Evolutionary conservation across 495 filamentous ascomycete species (phyloP).

Genomic region (Corynascus novoguineensis): DNA sequence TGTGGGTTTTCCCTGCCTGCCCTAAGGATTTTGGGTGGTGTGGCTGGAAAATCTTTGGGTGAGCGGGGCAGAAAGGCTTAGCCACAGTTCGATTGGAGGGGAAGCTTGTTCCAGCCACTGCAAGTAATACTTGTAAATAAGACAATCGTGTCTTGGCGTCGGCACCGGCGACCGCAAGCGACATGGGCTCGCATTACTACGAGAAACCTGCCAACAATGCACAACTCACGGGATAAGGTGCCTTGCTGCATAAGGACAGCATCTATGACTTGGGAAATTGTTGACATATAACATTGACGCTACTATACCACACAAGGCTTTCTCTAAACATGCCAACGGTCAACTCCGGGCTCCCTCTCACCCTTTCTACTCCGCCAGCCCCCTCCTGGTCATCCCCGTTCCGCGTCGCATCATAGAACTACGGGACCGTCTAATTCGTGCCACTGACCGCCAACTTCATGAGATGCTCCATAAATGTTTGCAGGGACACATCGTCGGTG

Average conservation of each 20-base stretch:
- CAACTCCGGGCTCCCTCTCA: neutral
- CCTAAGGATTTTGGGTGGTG: slow-evolving; percentile 31
- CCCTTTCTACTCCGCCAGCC: neutral
- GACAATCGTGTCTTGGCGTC: neutral
- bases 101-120: slow-evolving; percentile 14
- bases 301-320: slow-evolving; percentile 19
- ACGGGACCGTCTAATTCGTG: slow-evolving; percentile 43
- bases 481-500: slow-evolving; percentile 96
- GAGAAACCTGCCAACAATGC: too few relatives aligned
- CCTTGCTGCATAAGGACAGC: neutral
- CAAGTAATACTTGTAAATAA: too few relatives aligned
- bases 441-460: slow-evolving; percentile 79
- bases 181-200: too few relatives aligned
- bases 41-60: slow-evolving; percentile 20
- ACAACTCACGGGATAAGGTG: neutral
- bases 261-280: slow-evolving; percentile 14
- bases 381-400: neutral
- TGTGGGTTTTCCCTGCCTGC: slow-evolving; percentile 36
- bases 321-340: slow-evolving; percentile 5
- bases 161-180: neutral
- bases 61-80: slow-evolving; percentile 11
- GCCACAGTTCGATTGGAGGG: slow-evolving; percentile 13
- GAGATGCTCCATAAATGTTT: slow-evolving; percentile 98
- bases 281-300: slow-evolving; percentile 26
- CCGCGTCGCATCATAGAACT: neutral